phyloP scores from a whole-genome alignment of 192 early-diverging fungal species.

The Coemansia sp. region DNA sequence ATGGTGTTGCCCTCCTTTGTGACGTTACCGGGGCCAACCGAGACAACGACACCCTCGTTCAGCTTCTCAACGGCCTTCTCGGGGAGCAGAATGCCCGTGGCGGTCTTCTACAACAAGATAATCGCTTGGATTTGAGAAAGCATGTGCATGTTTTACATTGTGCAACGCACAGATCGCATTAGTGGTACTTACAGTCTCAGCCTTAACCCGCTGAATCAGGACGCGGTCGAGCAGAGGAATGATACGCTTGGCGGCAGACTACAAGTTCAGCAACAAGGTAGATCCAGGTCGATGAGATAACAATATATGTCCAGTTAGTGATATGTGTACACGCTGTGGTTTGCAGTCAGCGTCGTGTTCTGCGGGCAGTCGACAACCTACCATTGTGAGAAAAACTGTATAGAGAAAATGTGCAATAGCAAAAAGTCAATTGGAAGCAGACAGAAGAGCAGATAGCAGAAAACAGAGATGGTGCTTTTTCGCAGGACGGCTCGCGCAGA shows the following conservation, averaged over 20 bases:
- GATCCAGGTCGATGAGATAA: not conserved
- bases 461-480: not conserved
- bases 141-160: not conserved
- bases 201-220: conserved; percentile 95
- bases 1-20: conserved; percentile 83
- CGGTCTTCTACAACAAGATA: conserved; percentile 73
- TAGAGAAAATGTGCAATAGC: not conserved
- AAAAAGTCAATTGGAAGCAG: not conserved
- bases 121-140: not conserved
- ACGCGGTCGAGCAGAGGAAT: conserved; percentile 98
- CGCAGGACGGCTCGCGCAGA: not conserved
- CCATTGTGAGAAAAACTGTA: conserved; percentile 6
- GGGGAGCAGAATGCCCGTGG: conserved; percentile 93
- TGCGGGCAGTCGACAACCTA: not conserved
- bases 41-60: conserved; percentile 95
- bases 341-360: not conserved
- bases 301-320: not conserved
- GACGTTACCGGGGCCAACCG: conserved; percentile 87
- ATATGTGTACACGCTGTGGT: not conserved
- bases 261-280: conserved; percentile 6
- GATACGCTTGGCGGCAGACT: conserved; percentile 72
- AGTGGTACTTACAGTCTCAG: conserved; percentile 56
- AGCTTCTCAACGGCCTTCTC: conserved; percentile 97
- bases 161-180: not conserved
- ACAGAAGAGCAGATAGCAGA: not conserved